A percentile compares a stretch with the other conserved stretches of the same genome.
These are phyloP conservation scores for Madurella fahalii DNA, from an alignment of 2,329 filamentous ascomycete genomes.

Conservation along the genomic window DNA sequence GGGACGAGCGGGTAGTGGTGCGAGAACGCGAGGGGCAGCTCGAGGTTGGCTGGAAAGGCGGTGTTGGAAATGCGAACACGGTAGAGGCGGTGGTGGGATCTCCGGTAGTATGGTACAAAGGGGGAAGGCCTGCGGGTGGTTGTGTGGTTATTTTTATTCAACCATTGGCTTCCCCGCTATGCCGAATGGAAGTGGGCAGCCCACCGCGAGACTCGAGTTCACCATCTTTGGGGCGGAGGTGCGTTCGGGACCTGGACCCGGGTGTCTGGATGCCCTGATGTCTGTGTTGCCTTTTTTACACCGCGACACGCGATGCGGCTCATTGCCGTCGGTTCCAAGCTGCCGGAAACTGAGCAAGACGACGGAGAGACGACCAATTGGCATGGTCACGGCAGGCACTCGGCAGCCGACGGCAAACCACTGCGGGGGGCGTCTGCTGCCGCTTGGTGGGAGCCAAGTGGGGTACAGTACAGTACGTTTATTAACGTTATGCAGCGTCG, in stretches of 20 bases:
- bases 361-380: conserved; percentile 16
- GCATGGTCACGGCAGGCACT: conserved; percentile 9
- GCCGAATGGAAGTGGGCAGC: not conserved
- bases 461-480: too few relatives aligned
- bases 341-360: conserved; percentile 7
- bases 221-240: too few relatives aligned
- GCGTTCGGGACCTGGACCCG: not conserved
- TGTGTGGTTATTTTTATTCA: not conserved
- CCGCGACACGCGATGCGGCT: conserved; percentile 6
- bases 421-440: not conserved
- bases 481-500: too few relatives aligned
- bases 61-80: not conserved
- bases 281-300: not conserved
- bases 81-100: too few relatives aligned
- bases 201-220: too few relatives aligned
- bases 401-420: conserved; percentile 8
- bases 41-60: not conserved
- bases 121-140: too few relatives aligned
- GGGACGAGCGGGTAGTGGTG: not conserved
- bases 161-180: not conserved
- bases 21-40: not conserved
- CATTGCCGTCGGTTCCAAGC: conserved; percentile 13
- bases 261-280: not conserved
- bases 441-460: too few relatives aligned
- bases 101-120: not conserved